Evolutionary conservation across 106 monocot species (phyloP).

Genomic region (Acanthochlamys bracteata): DNA sequence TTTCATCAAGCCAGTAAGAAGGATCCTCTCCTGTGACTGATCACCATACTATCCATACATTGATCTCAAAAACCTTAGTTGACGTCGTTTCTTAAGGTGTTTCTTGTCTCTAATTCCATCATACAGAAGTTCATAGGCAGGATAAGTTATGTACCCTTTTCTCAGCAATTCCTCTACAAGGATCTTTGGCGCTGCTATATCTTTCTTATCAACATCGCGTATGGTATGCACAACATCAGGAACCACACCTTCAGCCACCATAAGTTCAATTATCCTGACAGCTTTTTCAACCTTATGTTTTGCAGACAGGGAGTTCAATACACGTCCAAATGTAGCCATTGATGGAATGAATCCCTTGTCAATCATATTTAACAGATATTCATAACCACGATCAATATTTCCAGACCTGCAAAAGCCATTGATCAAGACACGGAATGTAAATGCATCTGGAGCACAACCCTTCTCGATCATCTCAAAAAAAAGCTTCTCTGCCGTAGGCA

Average conservation of each 20-base stretch:
- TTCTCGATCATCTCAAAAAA: constrained; percentile 55
- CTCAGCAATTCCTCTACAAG: constrained; percentile 84
- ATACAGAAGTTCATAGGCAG: constrained; percentile 79
- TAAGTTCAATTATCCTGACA: constrained; percentile 48
- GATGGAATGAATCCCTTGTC: constrained; percentile 44
- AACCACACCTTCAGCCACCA: constrained; percentile 57
- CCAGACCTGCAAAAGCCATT: constrained; percentile 57
- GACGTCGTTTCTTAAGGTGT: constrained; percentile 22
- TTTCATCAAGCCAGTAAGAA: not conserved
- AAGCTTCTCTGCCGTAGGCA: constrained; percentile 55
- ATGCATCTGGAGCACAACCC: constrained; percentile 46
- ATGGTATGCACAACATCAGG: constrained; percentile 72
- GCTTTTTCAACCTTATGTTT: constrained; percentile 38
- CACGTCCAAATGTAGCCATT: constrained; percentile 66
- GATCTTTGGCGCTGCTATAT: constrained; percentile 88
- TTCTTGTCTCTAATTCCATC: constrained; percentile 86
- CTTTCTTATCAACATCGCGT: constrained; percentile 67
- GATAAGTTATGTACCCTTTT: constrained; percentile 71
- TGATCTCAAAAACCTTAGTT: constrained; percentile 15
- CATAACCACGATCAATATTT: constrained; percentile 47
- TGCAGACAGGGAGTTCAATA: constrained; percentile 51
- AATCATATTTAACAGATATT: constrained; percentile 41
- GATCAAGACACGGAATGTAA: constrained; percentile 61
- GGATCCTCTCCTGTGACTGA: not conserved
- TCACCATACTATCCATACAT: constrained; percentile 1